These are phyloP conservation scores for Yamadazyma spencermartinsiae DNA, from an alignment of 1,139 yeast species.

Conservation along the genomic window DNA sequence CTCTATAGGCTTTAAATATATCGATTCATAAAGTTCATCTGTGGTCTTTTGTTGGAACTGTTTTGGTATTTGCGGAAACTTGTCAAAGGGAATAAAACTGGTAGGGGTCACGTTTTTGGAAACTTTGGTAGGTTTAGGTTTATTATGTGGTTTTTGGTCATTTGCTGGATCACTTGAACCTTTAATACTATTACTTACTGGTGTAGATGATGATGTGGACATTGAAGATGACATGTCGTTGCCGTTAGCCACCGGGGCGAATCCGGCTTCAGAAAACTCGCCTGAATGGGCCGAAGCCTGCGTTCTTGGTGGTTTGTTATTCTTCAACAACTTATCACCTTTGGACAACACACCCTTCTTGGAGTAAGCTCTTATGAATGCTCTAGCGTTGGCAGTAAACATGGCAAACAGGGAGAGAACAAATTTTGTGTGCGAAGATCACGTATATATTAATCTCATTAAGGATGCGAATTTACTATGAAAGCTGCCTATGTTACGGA, in stretches of 20 bases:
- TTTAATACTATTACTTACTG: too few species aligned
- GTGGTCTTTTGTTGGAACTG: constrained; percentile 18
- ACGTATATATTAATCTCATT: neutral
- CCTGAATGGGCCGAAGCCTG: too few species aligned
- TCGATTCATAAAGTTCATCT: constrained; percentile 21
- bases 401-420: neutral
- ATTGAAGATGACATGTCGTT: too few species aligned
- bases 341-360: constrained; percentile 2
- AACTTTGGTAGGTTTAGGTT: neutral
- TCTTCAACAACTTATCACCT: neutral
- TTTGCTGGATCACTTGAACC: neutral
- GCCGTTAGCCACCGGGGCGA: too few species aligned
- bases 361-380: constrained; percentile 1
- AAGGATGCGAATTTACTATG: neutral
- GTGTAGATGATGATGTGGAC: too few species aligned
- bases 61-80: constrained; percentile 34
- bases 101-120: too few species aligned
- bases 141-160: neutral
- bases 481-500: neutral
- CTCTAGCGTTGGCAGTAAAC: constrained; percentile 1
- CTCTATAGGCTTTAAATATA: constrained; percentile 15
- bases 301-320: neutral
- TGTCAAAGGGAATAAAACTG: constrained; percentile 25
- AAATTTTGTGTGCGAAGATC: neutral
- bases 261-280: too few species aligned